These are phyloP conservation scores for Coniochaeta prunicola DNA, from an alignment of 2,329 filamentous ascomycete genomes.

Conservation along the genomic window DNA sequence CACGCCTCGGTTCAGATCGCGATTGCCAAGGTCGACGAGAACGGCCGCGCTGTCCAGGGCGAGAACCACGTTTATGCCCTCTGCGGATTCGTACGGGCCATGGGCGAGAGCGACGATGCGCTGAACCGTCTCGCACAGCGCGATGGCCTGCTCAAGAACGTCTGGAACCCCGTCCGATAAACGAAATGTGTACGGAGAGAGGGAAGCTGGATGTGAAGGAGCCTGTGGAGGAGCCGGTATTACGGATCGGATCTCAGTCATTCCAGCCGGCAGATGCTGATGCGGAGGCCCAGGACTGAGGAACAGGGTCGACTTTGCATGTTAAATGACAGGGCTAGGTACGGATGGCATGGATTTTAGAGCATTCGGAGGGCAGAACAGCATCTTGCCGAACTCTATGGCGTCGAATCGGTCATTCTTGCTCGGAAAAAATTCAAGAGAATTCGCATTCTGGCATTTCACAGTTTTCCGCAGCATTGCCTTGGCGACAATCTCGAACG, in stretches of 20 bases:
- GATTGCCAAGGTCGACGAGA: slow-evolving; percentile 98
- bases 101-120: slow-evolving; percentile 96
- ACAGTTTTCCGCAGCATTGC: background rate
- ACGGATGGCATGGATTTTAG: slow-evolving; percentile 4
- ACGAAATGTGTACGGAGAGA: slow-evolving; percentile 13
- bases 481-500: background rate
- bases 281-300: background rate
- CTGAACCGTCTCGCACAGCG: slow-evolving; percentile 93
- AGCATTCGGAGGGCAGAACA: slow-evolving; percentile 1
- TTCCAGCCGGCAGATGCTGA: background rate
- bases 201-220: background rate
- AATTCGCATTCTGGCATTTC: background rate
- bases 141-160: slow-evolving; percentile 93
- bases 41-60: slow-evolving; percentile 84
- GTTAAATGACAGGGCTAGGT: slow-evolving; percentile 2
- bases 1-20: slow-evolving; percentile 97
- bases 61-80: slow-evolving; percentile 98
- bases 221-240: background rate
- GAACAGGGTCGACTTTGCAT: background rate
- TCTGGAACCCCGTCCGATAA: slow-evolving; percentile 77
- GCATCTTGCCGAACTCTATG: background rate
- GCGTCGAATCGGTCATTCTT: slow-evolving; percentile 3
- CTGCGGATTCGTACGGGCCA: slow-evolving; percentile 93
- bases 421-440: slow-evolving; percentile 2
- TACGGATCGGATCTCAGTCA: background rate